phyloP scores from a whole-genome alignment of 2,329 filamentous ascomycete genomes.

The Penicillium sp. region DNA sequence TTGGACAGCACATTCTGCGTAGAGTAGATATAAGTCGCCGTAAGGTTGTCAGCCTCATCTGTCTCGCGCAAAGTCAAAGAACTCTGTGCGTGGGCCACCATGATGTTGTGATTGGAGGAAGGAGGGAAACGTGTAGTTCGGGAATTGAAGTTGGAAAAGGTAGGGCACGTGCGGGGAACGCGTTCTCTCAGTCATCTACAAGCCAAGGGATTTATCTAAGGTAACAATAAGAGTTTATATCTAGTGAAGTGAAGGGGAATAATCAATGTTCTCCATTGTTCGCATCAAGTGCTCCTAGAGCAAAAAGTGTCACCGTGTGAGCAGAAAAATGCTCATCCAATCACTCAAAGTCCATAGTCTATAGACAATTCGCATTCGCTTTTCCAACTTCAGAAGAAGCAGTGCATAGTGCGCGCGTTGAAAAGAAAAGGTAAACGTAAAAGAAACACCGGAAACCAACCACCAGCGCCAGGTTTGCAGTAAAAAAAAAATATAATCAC shows the following conservation, averaged over 20 bases:
- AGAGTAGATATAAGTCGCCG: slow-evolving; percentile 51
- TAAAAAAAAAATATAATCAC: slow-evolving; percentile 12
- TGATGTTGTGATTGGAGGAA: slow-evolving; percentile 1
- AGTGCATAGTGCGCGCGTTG: slow-evolving; percentile 14
- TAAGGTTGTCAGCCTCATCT: slow-evolving; percentile 52
- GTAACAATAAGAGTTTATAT: neutral
- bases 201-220: neutral
- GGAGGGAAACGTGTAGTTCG: neutral
- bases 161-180: slow-evolving; percentile 17
- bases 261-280: slow-evolving; percentile 2
- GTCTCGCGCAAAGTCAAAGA: slow-evolving; percentile 35
- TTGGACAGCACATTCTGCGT: slow-evolving; percentile 14
- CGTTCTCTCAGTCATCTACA: neutral
- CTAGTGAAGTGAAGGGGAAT: neutral
- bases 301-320: slow-evolving; percentile 19
- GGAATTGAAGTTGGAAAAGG: neutral
- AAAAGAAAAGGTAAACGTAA: slow-evolving; percentile 1
- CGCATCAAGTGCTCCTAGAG: slow-evolving; percentile 20
- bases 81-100: neutral
- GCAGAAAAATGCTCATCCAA: slow-evolving; percentile 7
- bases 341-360: slow-evolving; percentile 12
- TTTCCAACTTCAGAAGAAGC: slow-evolving; percentile 15
- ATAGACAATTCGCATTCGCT: slow-evolving; percentile 13
- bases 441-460: slow-evolving; percentile 27
- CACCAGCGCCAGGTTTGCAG: slow-evolving; percentile 33